Conservation (phyloP, 805 yeast genomes). For the Candida coleopterorum region DNA sequence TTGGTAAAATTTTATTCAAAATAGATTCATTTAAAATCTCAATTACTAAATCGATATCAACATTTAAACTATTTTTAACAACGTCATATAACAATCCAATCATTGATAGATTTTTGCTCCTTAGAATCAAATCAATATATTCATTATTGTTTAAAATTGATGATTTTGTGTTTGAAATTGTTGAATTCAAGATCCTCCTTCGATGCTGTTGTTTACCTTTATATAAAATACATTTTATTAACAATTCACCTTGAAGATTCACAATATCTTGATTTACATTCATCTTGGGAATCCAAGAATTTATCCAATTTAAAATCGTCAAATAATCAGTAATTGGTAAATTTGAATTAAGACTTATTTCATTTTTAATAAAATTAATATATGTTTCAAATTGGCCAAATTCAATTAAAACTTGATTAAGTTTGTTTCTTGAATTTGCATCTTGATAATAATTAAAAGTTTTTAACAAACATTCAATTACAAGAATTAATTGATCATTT, state of each 20-base stretch:
- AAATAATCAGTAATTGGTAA: conserved; percentile 55
- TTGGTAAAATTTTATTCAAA: conserved; percentile 42
- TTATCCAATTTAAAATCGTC: conserved; percentile 56
- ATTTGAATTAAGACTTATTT: conserved; percentile 18
- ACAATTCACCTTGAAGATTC: conserved; percentile 29
- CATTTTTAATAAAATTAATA: conserved; percentile 33
- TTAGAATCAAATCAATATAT: conserved; percentile 1
- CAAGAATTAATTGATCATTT: conserved; percentile 14
- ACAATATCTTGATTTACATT: conserved; percentile 15
- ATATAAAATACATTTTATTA: conserved; percentile 22
- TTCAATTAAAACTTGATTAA: conserved; percentile 33
- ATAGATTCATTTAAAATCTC: conserved; percentile 26
- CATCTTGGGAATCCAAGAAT: conserved; percentile 24
- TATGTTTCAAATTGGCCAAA: conserved; percentile 30
- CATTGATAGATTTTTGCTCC: conserved; percentile 11
- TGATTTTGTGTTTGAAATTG: conserved; percentile 24
- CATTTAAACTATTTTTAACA: conserved; percentile 9
- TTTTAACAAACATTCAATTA: conserved; percentile 33
- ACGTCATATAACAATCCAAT: conserved; percentile 23
- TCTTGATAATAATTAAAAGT: conserved; percentile 52
- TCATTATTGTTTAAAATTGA: conserved; percentile 3
- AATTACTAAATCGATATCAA: conserved; percentile 10
- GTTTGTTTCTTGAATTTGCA: conserved; percentile 40
- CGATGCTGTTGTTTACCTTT: conserved; percentile 10
- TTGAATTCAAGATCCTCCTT: conserved; percentile 24